Percentiles rank a stretch among this genome's conserved stretches.
Evolutionary conservation across 2,329 filamentous ascomycete species (phyloP).

Genomic region (Ascochyta pisi): DNA sequence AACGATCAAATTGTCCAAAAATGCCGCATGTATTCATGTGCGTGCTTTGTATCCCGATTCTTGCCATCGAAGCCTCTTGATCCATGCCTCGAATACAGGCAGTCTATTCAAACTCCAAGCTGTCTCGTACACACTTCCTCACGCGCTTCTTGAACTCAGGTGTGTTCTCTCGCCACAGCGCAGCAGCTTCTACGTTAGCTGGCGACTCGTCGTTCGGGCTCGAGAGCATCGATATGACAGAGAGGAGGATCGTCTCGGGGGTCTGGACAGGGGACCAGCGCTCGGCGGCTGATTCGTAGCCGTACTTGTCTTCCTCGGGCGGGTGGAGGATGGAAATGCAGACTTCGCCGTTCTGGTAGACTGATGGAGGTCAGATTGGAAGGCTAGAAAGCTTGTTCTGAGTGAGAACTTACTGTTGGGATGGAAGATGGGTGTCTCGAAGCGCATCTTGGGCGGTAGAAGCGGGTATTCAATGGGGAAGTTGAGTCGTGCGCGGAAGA

Average conservation of each 20-base stretch:
- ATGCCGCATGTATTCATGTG: neutral
- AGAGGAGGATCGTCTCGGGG: constrained; percentile 96
- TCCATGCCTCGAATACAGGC: neutral
- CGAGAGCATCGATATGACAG: constrained; percentile 97
- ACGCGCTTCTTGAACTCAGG: constrained; percentile 87
- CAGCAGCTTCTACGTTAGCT: constrained; percentile 93
- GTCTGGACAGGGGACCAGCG: constrained; percentile 97
- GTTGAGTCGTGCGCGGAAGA: constrained; percentile 92
- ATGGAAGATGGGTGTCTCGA: constrained; percentile 93
- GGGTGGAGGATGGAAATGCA: constrained; percentile 99
- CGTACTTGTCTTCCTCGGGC: constrained; percentile 95
- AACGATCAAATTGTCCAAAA: constrained; percentile 5
- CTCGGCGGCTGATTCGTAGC: constrained; percentile 96
- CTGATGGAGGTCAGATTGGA: constrained; percentile 54
- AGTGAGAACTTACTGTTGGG: constrained; percentile 76
- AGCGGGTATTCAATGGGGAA: constrained; percentile 98
- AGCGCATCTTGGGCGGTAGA: constrained; percentile 94
- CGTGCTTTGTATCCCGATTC: neutral
- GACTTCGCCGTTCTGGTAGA: constrained; percentile 89
- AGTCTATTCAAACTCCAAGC: constrained; percentile 44
- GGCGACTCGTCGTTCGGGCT: constrained; percentile 97
- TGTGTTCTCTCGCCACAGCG: constrained; percentile 91
- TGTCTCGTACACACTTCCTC: constrained; percentile 75
- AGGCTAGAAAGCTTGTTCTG: too few relatives aligned
- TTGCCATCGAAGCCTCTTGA: neutral